Conservation (phyloP, 805 yeast species). For the Saccharomycopsis fodiens region DNA sequence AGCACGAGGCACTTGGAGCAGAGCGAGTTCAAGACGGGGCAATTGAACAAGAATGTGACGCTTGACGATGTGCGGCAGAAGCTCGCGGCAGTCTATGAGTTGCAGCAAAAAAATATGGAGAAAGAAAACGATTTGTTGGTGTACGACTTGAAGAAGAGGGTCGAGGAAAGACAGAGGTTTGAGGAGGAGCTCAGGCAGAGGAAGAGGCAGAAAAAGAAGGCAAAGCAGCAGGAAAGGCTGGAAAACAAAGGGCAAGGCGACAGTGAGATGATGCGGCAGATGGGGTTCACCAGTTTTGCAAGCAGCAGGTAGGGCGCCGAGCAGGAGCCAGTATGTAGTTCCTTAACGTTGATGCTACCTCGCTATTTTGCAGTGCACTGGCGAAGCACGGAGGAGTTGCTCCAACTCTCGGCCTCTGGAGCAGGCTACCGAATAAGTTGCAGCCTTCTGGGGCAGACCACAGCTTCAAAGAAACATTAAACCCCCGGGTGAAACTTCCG, state of each 20-base stretch:
- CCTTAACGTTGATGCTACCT: too few relatives aligned
- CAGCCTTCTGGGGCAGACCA: too few relatives aligned
- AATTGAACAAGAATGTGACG: conserved; percentile 11
- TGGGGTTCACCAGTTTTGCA: conserved; percentile 5
- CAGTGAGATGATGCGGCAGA: conserved; percentile 1
- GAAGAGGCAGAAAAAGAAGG: background rate
- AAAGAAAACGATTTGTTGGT: conserved; percentile 13
- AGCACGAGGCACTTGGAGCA: conserved; percentile 77
- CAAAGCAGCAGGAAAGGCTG: background rate
- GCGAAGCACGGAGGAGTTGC: too few relatives aligned
- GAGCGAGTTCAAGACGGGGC: conserved; percentile 33
- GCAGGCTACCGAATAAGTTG: too few relatives aligned
- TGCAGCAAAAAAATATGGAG: conserved; percentile 6
- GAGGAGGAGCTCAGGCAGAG: conserved; percentile 1
- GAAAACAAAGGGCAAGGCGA: background rate
- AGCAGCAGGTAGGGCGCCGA: background rate
- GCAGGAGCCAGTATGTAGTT: too few relatives aligned
- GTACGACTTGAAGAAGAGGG: conserved; percentile 16
- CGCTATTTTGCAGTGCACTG: too few relatives aligned
- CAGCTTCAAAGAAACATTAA: too few relatives aligned
- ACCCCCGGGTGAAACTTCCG: too few relatives aligned
- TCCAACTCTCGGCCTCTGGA: too few relatives aligned
- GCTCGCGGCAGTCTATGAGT: conserved; percentile 9
- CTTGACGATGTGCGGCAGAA: conserved; percentile 16
- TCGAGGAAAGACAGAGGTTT: conserved; percentile 12